These are phyloP conservation scores for Rhodamnia argentea DNA, from an alignment of 345 rosid genomes.

Conservation along the genomic window DNA sequence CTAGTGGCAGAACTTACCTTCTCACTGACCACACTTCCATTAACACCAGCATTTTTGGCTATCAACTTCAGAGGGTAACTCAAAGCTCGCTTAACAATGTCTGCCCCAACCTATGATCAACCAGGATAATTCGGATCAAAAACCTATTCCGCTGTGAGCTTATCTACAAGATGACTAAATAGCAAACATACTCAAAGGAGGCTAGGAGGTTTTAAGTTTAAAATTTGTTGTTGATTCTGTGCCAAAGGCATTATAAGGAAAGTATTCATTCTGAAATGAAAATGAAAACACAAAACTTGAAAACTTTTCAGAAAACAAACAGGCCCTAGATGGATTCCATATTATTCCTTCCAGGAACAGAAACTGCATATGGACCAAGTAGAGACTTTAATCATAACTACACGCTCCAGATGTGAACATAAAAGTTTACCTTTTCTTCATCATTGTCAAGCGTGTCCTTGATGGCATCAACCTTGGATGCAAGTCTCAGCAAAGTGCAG, in stretches of 20 bases:
- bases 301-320: not conserved
- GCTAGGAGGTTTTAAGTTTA: not conserved
- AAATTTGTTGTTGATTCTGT: not conserved
- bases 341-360: not conserved
- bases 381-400: not conserved
- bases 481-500: slow-evolving; percentile 64
- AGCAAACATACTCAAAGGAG: not conserved
- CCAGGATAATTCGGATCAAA: not conserved
- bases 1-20: slow-evolving; percentile 30
- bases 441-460: slow-evolving; percentile 67
- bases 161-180: not conserved
- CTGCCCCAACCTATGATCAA: slow-evolving; percentile 76
- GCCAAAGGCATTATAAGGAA: not conserved
- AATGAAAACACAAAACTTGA: not conserved
- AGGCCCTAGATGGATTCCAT: not conserved
- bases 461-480: slow-evolving; percentile 65
- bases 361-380: not conserved
- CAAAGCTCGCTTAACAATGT: slow-evolving; percentile 80
- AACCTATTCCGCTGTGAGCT: not conserved
- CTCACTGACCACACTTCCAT: slow-evolving; percentile 93
- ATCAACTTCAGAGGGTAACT: slow-evolving; percentile 86
- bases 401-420: not conserved
- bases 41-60: slow-evolving; percentile 95
- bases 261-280: not conserved
- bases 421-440: slow-evolving; percentile 68